Evolutionary conservation across 805 yeast species (phyloP), one percentile per base, ranked within the genome.

Genomic region (Saccharomycopsis javanensis): DNA sequence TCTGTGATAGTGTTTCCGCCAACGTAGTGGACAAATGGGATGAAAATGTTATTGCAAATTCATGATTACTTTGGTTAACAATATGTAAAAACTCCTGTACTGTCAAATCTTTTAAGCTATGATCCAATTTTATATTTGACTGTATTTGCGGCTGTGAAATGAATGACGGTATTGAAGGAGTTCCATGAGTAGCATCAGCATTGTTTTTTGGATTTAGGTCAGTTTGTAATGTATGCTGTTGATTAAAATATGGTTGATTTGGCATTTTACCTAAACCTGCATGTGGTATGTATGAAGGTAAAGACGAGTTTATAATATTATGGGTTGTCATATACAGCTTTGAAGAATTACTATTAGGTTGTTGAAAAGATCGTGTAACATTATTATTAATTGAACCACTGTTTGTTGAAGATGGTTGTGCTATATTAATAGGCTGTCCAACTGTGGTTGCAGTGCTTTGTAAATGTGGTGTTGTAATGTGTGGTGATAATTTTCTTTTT

Each of bases 1-100:
- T 58, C 6, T 20, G 54, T 25, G 56, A 51, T 10, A 60, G 30
- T 8, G 62, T 60, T 11, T 60, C 60, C 10, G 51, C 46, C 6
- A 60, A 15, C 5, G 56, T 48, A 35, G 55, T 57, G 5, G 62
- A 57, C 23, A 60, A 55, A 34, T 60, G 60, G 3, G 55, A 45
- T 11, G 62, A 57, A 53, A 60, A 60, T n/a, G 58, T 54, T 10
- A 52, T 25, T 15, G 62, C 62, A 60, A 60, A 60, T 23, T 57
- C 53, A 34, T 60, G 62, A 28, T 60, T 60, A 25, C 50, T 60
- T 30, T 42, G 27, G 25, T 57, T 57, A 55, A 60, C 53, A 18
- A 60, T 46, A 13, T 45, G 20, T 50, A 60, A 42, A 33, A 60
- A 60, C 45, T 60, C 62, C 6, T 55, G 57, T 18, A 60, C 35